These are phyloP conservation scores for Aspergillus panamensis DNA, from an alignment of 495 filamentous ascomycete species.

Conservation along the genomic window DNA sequence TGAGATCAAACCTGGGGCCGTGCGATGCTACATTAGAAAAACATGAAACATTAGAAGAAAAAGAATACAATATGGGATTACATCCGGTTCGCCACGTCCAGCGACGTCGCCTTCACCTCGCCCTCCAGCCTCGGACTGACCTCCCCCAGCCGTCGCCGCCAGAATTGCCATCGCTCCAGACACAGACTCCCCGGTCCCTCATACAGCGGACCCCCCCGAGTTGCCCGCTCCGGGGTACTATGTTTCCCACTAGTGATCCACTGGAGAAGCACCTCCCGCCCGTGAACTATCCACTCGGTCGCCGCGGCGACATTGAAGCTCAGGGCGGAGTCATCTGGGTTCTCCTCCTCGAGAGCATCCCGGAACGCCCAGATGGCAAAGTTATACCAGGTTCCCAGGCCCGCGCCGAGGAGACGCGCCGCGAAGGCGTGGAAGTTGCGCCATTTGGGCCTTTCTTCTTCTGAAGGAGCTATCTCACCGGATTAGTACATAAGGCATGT, in stretches of 20 bases:
- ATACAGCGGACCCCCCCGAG: not conserved
- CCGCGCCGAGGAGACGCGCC: not conserved
- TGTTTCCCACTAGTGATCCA: not conserved
- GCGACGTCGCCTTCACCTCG: not conserved
- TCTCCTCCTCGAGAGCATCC: not conserved
- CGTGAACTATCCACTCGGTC: not conserved
- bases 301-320: not conserved
- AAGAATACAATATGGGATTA: too few relatives aligned
- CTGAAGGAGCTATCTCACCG: too few relatives aligned
- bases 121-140: not conserved
- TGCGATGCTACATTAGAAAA: too few relatives aligned
- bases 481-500: too few relatives aligned
- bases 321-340: not conserved
- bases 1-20: too few relatives aligned
- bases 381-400: not conserved
- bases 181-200: not conserved
- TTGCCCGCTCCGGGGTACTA: not conserved
- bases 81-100: too few relatives aligned
- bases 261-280: not conserved
- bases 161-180: not conserved
- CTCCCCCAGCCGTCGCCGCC: not conserved
- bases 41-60: too few relatives aligned
- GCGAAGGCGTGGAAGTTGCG: not conserved
- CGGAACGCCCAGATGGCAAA: not conserved
- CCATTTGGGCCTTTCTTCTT: not conserved